phyloP scores from a whole-genome alignment of 768 basidiomycete species.

The Phaeotremella fagi region DNA sequence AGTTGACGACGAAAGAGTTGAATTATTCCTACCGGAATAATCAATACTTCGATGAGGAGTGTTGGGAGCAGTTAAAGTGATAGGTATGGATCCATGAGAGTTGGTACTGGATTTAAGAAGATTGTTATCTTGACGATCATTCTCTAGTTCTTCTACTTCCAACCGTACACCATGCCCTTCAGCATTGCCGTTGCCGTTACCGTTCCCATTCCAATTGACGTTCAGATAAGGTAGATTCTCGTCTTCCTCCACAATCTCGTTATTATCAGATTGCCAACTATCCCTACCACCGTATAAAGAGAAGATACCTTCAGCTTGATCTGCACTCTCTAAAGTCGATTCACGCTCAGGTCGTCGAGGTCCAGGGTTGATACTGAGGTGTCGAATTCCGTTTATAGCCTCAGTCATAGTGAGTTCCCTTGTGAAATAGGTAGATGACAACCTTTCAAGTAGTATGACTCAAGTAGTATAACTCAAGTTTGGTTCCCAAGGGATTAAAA shows the following conservation, averaged over 20 bases:
- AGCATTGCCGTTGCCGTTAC: not conserved
- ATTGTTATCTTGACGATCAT: not conserved
- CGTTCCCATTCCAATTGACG: slow-evolving; percentile 2
- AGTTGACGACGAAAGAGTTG: not conserved
- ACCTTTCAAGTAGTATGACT: too few species aligned
- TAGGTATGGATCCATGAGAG: not conserved
- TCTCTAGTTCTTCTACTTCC: too few species aligned
- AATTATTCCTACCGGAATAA: not conserved
- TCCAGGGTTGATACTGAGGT: not conserved
- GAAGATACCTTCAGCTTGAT: slow-evolving; percentile 34
- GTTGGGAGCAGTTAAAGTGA: slow-evolving; percentile 15
- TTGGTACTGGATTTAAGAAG: not conserved
- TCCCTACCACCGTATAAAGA: slow-evolving; percentile 22
- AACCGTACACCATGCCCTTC: too few species aligned
- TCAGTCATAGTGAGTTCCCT: too few species aligned
- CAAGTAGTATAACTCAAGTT: too few species aligned
- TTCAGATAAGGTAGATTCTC: not conserved
- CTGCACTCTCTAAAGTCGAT: slow-evolving; percentile 24
- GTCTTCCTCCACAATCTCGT: not conserved
- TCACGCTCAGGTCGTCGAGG: slow-evolving; percentile 4
- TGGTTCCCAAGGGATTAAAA: too few species aligned
- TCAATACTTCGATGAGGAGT: not conserved
- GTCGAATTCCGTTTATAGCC: not conserved
- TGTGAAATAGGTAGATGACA: too few species aligned
- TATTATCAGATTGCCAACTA: slow-evolving; percentile 3